Evolutionary conservation across 164 flowering plant species (phyloP).

Genomic region (Vitis rotundifolia): DNA sequence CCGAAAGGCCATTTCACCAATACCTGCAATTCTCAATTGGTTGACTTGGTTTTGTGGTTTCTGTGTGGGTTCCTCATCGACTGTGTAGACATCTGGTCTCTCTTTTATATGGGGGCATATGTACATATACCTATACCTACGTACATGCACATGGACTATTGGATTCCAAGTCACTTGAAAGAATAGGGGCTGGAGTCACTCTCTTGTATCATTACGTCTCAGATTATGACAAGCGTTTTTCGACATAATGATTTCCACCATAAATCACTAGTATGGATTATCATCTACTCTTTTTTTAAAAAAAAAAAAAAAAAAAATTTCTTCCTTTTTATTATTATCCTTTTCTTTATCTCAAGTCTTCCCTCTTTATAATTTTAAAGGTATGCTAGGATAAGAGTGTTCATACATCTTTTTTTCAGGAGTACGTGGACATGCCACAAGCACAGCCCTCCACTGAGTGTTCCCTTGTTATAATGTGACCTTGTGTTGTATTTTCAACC

Average conservation of each 20-base stretch:
- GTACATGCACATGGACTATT: background rate
- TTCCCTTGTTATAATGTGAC: background rate
- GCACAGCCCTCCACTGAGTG: background rate
- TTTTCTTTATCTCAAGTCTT: background rate
- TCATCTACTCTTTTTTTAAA: too few species aligned
- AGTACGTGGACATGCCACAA: background rate
- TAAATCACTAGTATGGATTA: background rate
- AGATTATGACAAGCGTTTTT: background rate
- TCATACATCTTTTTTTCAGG: too few species aligned
- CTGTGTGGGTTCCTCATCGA: too few species aligned
- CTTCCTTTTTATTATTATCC: background rate
- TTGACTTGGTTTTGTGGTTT: too few species aligned
- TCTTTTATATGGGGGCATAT: too few species aligned
- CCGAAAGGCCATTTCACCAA: too few species aligned
- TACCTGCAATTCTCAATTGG: too few species aligned
- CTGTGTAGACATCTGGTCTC: too few species aligned
- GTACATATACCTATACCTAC: too few species aligned
- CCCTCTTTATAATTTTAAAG: background rate
- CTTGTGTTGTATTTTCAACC: conserved; percentile 2
- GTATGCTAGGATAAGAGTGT: background rate
- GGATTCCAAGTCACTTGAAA: conserved; percentile 12
- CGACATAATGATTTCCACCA: conserved; percentile 9
- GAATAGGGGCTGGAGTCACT: background rate
- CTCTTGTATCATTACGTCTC: background rate
- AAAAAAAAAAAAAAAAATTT: too few species aligned